Conservation (phyloP, 129 eudicot species). For the Saposhnikovia divaricata region DNA sequence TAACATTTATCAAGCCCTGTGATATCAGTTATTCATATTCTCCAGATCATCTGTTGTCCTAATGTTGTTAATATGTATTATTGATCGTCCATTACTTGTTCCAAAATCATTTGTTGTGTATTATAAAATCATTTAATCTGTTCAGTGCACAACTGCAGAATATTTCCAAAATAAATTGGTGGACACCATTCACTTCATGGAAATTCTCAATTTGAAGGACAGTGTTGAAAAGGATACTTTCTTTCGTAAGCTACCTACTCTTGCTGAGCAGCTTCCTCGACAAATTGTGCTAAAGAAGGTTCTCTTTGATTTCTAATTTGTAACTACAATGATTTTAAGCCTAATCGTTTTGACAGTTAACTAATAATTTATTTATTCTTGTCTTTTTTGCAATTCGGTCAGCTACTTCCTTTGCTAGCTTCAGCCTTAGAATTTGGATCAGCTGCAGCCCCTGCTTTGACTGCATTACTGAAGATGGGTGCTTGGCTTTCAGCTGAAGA, state of each 20-base stretch:
- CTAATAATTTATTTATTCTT: background rate
- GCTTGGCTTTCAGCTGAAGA: slow-evolving; percentile 91
- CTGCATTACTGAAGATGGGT: slow-evolving; percentile 88
- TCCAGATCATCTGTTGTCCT: background rate
- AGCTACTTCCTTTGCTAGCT: slow-evolving; percentile 91
- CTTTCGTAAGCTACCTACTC: slow-evolving; percentile 93
- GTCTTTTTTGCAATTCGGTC: slow-evolving; percentile 13
- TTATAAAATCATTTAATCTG: slow-evolving; percentile 1
- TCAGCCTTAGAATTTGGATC: slow-evolving; percentile 94
- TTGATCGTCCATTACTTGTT: background rate
- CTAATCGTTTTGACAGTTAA: background rate
- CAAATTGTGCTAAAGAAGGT: slow-evolving; percentile 93
- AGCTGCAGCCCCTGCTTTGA: slow-evolving; percentile 94
- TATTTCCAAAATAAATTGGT: slow-evolving; percentile 98
- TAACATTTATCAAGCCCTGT: background rate
- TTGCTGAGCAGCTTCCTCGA: slow-evolving; percentile 96
- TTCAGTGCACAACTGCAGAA: slow-evolving; percentile 41
- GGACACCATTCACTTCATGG: slow-evolving; percentile 97
- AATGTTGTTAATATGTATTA: background rate
- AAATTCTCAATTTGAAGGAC: slow-evolving; percentile 87
- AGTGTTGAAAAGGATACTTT: slow-evolving; percentile 94
- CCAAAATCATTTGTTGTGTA: background rate
- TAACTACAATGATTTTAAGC: background rate
- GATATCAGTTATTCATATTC: background rate
- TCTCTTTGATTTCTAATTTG: background rate